phyloP scores from a whole-genome alignment of 257 asterid species.

The Phtheirospermum japonicum region DNA sequence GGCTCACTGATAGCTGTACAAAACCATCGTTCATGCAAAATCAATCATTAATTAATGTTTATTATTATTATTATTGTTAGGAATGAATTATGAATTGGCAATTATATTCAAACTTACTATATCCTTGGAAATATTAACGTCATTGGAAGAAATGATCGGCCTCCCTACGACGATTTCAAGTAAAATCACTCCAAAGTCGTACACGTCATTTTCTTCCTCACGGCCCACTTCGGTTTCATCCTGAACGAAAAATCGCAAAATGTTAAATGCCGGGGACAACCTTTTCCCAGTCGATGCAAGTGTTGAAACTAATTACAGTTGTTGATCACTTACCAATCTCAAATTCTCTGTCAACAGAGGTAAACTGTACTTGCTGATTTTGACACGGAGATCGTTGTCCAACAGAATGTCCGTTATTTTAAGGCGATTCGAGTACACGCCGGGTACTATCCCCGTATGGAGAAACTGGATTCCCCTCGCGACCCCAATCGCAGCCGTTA shows the following conservation, averaged over 20 bases:
- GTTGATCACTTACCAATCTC: slow-evolving; percentile 40
- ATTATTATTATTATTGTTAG: too few species aligned
- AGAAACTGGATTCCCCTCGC: slow-evolving; percentile 80
- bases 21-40: background rate
- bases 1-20: slow-evolving; percentile 56
- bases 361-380: slow-evolving; percentile 70
- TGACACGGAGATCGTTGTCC: slow-evolving; percentile 63
- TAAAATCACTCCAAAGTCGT: slow-evolving; percentile 81
- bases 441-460: slow-evolving; percentile 77
- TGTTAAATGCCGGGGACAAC: background rate
- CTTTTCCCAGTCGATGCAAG: slow-evolving; percentile 13
- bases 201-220: slow-evolving; percentile 52
- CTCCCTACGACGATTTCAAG: slow-evolving; percentile 79
- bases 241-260: slow-evolving; percentile 31
- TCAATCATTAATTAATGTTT: too few species aligned
- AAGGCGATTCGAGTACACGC: slow-evolving; percentile 56
- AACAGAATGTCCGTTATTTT: slow-evolving; percentile 68
- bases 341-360: slow-evolving; percentile 49
- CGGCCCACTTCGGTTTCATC: slow-evolving; percentile 29
- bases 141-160: slow-evolving; percentile 41
- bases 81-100: background rate
- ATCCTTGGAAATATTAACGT: slow-evolving; percentile 49
- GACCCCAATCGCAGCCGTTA: slow-evolving; percentile 64
- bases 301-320: background rate
- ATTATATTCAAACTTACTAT: slow-evolving; percentile 45